Evolutionary conservation across 805 yeast species (phyloP).

Genomic region (Metschnikowia amazonensis): DNA sequence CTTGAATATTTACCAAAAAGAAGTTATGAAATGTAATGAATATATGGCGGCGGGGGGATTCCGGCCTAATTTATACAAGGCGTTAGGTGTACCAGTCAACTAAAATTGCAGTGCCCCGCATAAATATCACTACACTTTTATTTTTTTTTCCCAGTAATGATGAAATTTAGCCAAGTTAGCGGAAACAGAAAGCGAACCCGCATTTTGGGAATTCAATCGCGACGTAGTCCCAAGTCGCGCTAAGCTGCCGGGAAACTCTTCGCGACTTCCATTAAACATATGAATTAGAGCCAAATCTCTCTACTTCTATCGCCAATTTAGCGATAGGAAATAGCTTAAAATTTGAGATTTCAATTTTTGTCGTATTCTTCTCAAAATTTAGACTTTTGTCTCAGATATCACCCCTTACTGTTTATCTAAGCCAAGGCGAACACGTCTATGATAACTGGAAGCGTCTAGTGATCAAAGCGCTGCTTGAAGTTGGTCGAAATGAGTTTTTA

Average conservation of each 20-base stretch:
- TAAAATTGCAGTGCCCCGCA: slow-evolving; percentile 4
- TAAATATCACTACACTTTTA: slow-evolving; percentile 2
- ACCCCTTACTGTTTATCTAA: neutral
- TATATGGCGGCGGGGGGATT: neutral
- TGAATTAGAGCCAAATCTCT: neutral
- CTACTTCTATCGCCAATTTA: neutral
- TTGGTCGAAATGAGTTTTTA: too few relatives aligned
- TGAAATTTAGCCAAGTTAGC: neutral
- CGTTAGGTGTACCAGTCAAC: neutral
- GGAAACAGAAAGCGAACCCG: slow-evolving; percentile 3
- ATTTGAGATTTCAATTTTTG: too few relatives aligned
- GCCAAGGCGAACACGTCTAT: neutral
- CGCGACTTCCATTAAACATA: neutral
- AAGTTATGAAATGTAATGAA: neutral
- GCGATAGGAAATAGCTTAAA: neutral
- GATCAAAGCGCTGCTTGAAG: neutral
- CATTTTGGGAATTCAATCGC: slow-evolving; percentile 3
- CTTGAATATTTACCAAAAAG: neutral
- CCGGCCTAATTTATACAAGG: neutral
- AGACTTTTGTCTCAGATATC: neutral
- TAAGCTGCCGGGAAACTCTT: neutral
- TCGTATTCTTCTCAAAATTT: neutral
- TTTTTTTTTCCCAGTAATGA: neutral
- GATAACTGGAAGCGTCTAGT: neutral
- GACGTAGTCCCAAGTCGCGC: slow-evolving; percentile 1